Base-by-base conservation (phyloP, 352 stramenopile species). In the Phytophthora kernoviae region DNA sequence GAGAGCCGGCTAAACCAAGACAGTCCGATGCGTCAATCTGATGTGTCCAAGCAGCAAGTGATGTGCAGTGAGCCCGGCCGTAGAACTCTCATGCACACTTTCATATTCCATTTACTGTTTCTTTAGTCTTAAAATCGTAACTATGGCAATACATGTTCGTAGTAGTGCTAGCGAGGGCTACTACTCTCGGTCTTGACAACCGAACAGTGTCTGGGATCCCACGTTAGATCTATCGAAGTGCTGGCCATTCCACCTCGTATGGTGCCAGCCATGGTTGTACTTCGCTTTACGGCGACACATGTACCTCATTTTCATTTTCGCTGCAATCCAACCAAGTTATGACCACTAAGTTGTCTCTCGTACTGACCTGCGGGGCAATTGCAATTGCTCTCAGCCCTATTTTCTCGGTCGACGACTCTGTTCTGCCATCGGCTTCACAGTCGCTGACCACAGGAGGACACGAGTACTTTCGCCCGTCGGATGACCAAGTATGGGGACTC, bases 381-480 rank as follows among this genome's bases (percentile, higher is more conserved):
- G 61, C 47, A 8, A 41, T 69, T 3, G 47, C 54, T 42, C 17
- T 69, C 47, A 65, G 58, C 27, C 21, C 54, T n/a, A 20, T 69
- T n/a, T 60, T 65, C 27, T 24, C 47, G 22, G 30, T 43, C 8
- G 42, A 69, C 12, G 10, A 65, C 14, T 52, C 48, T 2, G 21
- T 12, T 47, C 42, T 9, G 5, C 21, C 33, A 2, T 1, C 17
- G 9, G 12, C 12, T n/a, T 15, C 36, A 1, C 24, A 12, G 21
- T 34, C 61, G 5, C 12, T 69, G 5, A 60, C 48, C 7, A 54
- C 39, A 2, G 68, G 60, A 5, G 34, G 55, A n/a, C 66, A 82
- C 56, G 61, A 54, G 46, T 90, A 90, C 68, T 61, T 77, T 36
- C 77, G 77, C 15, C 77, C 80, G 8, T 34, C 41, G 0, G 58